phyloP scores from a whole-genome alignment of 352 stramenopile species.

The Globisporangium canariense region DNA sequence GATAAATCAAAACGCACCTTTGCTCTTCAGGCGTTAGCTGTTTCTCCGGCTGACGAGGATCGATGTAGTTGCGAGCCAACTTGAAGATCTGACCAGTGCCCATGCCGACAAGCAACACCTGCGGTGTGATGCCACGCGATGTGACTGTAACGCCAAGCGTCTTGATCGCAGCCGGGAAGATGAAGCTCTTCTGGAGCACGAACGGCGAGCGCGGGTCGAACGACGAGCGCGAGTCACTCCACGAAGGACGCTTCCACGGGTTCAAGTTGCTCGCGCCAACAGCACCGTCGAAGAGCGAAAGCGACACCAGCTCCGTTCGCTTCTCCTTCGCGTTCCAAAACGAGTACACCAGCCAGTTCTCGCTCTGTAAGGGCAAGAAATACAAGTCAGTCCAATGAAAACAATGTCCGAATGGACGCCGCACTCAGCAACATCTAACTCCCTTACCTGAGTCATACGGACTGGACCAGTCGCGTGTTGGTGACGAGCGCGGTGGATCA shows the following conservation, averaged over 20 bases:
- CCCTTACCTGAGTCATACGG: conserved; percentile 61
- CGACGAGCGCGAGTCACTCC: conserved; percentile 88
- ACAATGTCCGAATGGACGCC: background rate
- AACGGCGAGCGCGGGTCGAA: conserved; percentile 88
- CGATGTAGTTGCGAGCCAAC: conserved; percentile 90
- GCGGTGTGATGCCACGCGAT: conserved; percentile 92
- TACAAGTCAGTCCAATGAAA: conserved; percentile 4
- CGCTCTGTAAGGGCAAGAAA: conserved; percentile 48
- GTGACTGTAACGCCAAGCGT: conserved; percentile 92
- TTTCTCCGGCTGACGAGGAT: conserved; percentile 92
- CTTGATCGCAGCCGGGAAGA: conserved; percentile 87
- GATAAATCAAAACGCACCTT: conserved; percentile 26
- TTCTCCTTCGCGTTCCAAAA: conserved; percentile 94
- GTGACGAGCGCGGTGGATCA: conserved; percentile 92
- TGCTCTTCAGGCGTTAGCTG: conserved; percentile 84
- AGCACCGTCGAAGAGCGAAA: conserved; percentile 95
- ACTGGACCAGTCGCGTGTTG: conserved; percentile 63
- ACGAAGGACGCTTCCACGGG: conserved; percentile 91
- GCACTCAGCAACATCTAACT: background rate
- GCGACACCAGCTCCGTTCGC: conserved; percentile 74
- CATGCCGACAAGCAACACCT: conserved; percentile 91
- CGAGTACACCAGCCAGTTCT: conserved; percentile 97
- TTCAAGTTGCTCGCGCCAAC: conserved; percentile 95
- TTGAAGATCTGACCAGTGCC: conserved; percentile 92
- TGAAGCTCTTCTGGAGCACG: conserved; percentile 95